These are phyloP conservation scores for Rosa rugosa DNA, from an alignment of 306 rosid species.

Conservation along the genomic window DNA sequence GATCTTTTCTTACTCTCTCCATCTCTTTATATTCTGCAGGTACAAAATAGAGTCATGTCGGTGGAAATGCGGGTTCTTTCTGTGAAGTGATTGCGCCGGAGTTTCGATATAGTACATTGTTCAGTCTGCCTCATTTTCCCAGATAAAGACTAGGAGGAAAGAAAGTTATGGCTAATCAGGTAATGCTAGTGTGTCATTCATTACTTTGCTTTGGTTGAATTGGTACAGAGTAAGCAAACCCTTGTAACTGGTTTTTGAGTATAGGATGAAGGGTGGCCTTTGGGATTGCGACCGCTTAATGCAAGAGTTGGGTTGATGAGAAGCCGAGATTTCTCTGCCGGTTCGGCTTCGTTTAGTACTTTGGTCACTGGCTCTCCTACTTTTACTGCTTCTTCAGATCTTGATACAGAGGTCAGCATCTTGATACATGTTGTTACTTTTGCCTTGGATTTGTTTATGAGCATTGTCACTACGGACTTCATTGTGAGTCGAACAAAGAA, in stretches of 20 bases:
- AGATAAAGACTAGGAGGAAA: background rate
- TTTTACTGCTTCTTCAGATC: constrained; percentile 56
- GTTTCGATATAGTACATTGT: background rate
- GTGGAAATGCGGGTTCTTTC: constrained; percentile 34
- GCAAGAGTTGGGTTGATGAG: constrained; percentile 58
- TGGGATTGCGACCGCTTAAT: constrained; percentile 70
- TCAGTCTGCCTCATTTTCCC: constrained; percentile 14
- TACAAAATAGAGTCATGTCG: constrained; percentile 5
- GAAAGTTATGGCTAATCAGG: constrained; percentile 59
- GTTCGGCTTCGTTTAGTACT: constrained; percentile 73
- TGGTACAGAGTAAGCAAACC: background rate
- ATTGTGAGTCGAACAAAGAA: background rate
- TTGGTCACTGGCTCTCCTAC: constrained; percentile 54
- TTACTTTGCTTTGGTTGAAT: background rate
- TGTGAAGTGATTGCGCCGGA: constrained; percentile 26
- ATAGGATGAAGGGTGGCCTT: constrained; percentile 90
- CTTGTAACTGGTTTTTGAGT: constrained; percentile 11
- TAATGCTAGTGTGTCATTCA: background rate
- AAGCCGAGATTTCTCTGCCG: constrained; percentile 45
- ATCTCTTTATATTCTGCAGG: constrained; percentile 15
- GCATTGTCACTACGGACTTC: constrained; percentile 11
- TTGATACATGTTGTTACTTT: background rate
- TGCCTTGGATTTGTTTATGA: background rate
- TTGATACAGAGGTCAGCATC: constrained; percentile 55
- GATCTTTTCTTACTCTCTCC: background rate